Evolutionary conservation across 768 basidiomycete species (phyloP).

Genomic region (Floccularia luteovirens): DNA sequence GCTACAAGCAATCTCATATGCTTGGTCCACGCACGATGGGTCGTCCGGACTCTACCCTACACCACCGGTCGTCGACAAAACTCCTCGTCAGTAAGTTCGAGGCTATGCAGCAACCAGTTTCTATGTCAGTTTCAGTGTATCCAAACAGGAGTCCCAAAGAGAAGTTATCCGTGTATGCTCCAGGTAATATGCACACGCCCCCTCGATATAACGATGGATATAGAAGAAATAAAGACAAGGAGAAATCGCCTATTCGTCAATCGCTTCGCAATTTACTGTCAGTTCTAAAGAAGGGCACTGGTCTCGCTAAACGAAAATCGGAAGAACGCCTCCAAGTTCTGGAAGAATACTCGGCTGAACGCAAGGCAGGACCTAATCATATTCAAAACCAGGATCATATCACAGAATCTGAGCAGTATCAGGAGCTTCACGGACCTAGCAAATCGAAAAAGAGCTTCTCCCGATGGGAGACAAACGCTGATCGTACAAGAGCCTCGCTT

Average conservation of each 20-base stretch:
- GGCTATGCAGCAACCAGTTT: background rate
- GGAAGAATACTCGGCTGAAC: conserved; percentile 11
- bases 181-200: background rate
- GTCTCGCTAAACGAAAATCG: conserved; percentile 6
- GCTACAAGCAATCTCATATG: background rate
- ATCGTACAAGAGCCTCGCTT: no score
- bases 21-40: background rate
- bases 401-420: no score
- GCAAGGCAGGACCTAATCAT: no score
- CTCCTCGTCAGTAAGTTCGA: background rate
- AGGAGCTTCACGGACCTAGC: no score
- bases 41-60: background rate
- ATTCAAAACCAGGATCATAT: no score
- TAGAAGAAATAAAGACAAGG: conserved; percentile 7
- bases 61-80: background rate
- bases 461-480: no score
- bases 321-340: conserved; percentile 7
- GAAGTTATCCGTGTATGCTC: background rate
- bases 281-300: conserved; percentile 12
- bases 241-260: conserved; percentile 5
- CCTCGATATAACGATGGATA: no score
- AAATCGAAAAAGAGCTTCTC: no score
- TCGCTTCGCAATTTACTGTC: conserved; percentile 10
- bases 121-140: background rate
- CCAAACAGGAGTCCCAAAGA: background rate